Base-by-base conservation (phyloP, 1,139 yeast species). In the Lodderomyces elongisporus region DNA sequence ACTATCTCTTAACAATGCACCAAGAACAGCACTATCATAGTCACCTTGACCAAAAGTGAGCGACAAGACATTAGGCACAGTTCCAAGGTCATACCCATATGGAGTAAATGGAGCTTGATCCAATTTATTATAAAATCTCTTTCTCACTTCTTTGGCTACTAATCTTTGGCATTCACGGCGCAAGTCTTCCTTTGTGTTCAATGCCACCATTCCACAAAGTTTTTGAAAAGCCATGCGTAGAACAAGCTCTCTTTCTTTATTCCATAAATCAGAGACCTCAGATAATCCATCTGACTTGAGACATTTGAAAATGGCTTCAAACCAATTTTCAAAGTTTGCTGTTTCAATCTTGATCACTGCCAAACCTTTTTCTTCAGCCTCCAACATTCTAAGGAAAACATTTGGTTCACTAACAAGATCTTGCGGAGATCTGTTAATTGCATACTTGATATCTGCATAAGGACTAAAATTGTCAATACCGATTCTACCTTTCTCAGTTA, bases 71-170 rank as follows among this genome's bases (percentile, higher is more conserved):
- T 85, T 79, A 17, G 98, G 94, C 36, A 80, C 72, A 5, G 94
- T 82, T 27, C 96, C 96, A 40, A 74, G 70, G 33, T 77, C 85
- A 45, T 71, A 82, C 3, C 85, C 83, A 34, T 73, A 71, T 7
- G 97, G 95, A 45, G 84, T 79, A 58, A 68, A 89, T 16, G 98
- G 96, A 2, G 97, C 96, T 62, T 89, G 97, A 54, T 91, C 93
- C 30, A 91, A 69, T 49, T 79, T 82, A 17, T 73, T 68, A 51
- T 78, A 63, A 50, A 91, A 83, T 25, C 73, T 65, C 33, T 73
- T 70, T 45, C 97, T 79, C 26, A 89, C 77, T 40, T 81, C 80
- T 40, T 67, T 72, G 35, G 80, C 82, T 30, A 91, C 66, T 30
- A 78, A 59, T 38, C 87, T 71, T 53, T 83, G 83, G 61, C 96